These are phyloP conservation scores for Globisporangium mamillatum DNA, from an alignment of 352 stramenopile species.

Conservation along the genomic window DNA sequence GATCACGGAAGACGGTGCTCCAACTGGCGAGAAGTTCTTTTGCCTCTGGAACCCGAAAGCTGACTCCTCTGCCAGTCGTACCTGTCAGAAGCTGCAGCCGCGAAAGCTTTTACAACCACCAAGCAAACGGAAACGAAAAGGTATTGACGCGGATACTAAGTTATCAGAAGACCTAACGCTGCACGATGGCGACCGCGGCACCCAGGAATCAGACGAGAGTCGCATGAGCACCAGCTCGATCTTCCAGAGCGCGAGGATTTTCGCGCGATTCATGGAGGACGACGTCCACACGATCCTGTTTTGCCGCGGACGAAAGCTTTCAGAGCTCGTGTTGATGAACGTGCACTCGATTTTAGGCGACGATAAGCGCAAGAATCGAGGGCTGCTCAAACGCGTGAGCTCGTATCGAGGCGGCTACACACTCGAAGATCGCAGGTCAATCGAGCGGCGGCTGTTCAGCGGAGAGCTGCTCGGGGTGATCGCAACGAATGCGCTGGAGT, in stretches of 20 bases:
- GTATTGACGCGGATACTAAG: neutral
- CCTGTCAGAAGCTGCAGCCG: neutral
- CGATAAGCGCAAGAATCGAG: conserved; percentile 28
- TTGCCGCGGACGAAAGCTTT: conserved; percentile 92
- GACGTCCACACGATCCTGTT: conserved; percentile 95
- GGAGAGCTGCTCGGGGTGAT: conserved; percentile 95
- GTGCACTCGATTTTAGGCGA: conserved; percentile 66
- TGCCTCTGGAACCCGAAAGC: conserved; percentile 94
- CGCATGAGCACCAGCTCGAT: conserved; percentile 54
- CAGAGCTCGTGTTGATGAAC: conserved; percentile 90
- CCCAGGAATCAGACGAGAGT: neutral
- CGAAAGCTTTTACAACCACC: neutral
- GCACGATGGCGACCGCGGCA: neutral
- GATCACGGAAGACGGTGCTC: conserved; percentile 90
- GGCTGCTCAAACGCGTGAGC: conserved; percentile 77
- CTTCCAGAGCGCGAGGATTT: conserved; percentile 90
- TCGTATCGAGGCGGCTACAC: conserved; percentile 97
- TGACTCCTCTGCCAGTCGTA: conserved; percentile 18
- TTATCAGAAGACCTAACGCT: neutral
- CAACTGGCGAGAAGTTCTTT: conserved; percentile 90
- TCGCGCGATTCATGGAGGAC: conserved; percentile 88
- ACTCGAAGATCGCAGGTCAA: conserved; percentile 84
- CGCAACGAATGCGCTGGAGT: conserved; percentile 95
- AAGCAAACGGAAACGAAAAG: conserved; percentile 8
- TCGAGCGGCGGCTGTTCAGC: conserved; percentile 94